These are phyloP conservation scores for Alternaria brassicicola DNA, from an alignment of 2,329 filamentous ascomycete genomes.

Conservation along the genomic window DNA sequence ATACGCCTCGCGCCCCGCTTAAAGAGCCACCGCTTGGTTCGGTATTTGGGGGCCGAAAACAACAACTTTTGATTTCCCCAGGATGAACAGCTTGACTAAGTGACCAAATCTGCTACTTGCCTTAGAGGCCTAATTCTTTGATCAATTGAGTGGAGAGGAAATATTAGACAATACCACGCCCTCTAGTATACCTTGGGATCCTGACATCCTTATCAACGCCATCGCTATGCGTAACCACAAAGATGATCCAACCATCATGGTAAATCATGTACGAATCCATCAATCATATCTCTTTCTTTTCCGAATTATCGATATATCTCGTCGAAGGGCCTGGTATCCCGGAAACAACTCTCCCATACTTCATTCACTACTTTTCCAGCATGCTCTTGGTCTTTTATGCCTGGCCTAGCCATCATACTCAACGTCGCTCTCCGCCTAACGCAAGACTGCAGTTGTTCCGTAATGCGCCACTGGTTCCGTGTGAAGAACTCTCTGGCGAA, in stretches of 20 bases:
- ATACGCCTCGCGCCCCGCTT: neutral
- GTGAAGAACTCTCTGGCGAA: slow-evolving; percentile 87
- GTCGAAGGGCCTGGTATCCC: slow-evolving; percentile 93
- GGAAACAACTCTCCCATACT: slow-evolving; percentile 98
- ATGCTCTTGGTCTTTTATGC: slow-evolving; percentile 83
- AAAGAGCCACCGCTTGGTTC: neutral
- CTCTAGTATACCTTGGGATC: neutral
- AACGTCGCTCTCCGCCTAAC: slow-evolving; percentile 80
- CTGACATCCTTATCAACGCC: slow-evolving; percentile 13
- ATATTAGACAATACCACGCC: neutral
- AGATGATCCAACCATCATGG: neutral
- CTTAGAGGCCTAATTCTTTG: no score
- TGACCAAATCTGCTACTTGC: neutral
- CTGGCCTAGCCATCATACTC: slow-evolving; percentile 77
- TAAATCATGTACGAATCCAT: neutral
- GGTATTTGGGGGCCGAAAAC: neutral
- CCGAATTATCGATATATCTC: slow-evolving; percentile 79
- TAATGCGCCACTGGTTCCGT: slow-evolving; percentile 83
- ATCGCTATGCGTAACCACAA: slow-evolving; percentile 20
- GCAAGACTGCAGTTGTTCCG: slow-evolving; percentile 92
- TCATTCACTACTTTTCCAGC: slow-evolving; percentile 89
- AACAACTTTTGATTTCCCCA: neutral
- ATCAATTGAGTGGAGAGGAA: neutral
- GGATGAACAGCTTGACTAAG: neutral
- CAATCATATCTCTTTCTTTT: neutral